A percentile compares a stretch with the other conserved stretches of the same genome.
These are phyloP conservation scores for Colletotrichum coccodes DNA, from an alignment of 2,329 filamentous ascomycete genomes.

Conservation along the genomic window DNA sequence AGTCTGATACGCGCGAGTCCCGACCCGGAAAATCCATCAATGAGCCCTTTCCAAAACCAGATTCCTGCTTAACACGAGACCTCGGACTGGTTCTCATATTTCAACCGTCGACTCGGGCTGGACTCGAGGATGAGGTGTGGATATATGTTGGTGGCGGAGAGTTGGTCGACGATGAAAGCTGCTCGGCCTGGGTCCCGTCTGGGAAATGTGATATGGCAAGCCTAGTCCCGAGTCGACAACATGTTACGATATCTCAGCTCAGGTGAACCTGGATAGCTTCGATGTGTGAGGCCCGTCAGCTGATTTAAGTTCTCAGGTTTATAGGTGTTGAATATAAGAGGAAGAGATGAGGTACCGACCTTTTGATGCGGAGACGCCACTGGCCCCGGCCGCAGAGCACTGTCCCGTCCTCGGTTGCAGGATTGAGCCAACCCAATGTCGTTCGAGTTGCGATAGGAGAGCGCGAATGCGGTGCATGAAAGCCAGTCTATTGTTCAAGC, in stretches of 20 bases:
- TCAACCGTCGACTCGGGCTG: slow-evolving; percentile 19
- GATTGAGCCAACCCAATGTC: slow-evolving; percentile 16
- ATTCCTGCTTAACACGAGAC: slow-evolving; percentile 33
- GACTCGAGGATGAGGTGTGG: slow-evolving; percentile 18
- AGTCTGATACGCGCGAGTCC: slow-evolving; percentile 40
- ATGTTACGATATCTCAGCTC: slow-evolving; percentile 25
- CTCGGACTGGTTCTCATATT: slow-evolving; percentile 34
- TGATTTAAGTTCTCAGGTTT: slow-evolving; percentile 9
- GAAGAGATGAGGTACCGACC: slow-evolving; percentile 24
- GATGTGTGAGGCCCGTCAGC: slow-evolving; percentile 16
- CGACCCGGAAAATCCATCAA: slow-evolving; percentile 35
- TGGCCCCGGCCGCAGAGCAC: slow-evolving; percentile 17
- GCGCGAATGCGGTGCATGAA: slow-evolving; percentile 9
- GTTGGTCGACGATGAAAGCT: slow-evolving; percentile 25
- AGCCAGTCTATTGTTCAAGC: slow-evolving; percentile 22
- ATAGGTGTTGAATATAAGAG: slow-evolving; percentile 19
- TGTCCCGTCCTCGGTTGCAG: slow-evolving; percentile 15
- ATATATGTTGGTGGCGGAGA: slow-evolving; percentile 21
- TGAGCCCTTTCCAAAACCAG: slow-evolving; percentile 37
- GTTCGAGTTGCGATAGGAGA: neutral
- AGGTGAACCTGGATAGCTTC: slow-evolving; percentile 10
- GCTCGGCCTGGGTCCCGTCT: slow-evolving; percentile 26
- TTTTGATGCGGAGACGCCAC: slow-evolving; percentile 28
- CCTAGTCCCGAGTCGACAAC: slow-evolving; percentile 22
- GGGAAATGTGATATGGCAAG: slow-evolving; percentile 3